Evolutionary conservation across 768 basidiomycete species (phyloP), one percentile per base, ranked within the genome.

Genomic region (Russula brevipes): DNA sequence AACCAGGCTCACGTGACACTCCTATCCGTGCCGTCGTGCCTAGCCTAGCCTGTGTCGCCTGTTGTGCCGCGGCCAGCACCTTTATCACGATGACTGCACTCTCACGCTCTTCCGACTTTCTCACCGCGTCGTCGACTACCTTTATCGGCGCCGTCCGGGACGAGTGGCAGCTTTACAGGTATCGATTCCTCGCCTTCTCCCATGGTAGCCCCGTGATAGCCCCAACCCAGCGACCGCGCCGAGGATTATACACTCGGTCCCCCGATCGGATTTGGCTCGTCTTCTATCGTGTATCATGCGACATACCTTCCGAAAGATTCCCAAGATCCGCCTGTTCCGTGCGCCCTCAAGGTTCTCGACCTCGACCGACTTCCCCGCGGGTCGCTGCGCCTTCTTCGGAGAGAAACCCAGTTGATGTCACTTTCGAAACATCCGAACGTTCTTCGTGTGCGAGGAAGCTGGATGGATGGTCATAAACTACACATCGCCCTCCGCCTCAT

Each of bases 391-490:
- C 84, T 91, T 30, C 79, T 93, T 17, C 86, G 87, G 68, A 81
- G 90, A 54, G 93, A 96, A 75, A 94, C 94, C 0, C 89, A 90
- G 53, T 80, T 95, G 41, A 95, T 95, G 93, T 92, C 91, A 2
- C 81, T 95, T 5, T 89, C 86, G 11, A 95, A 95, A 69, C 93
- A 94, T 64, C 91, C 91, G n/a, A 93, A 95, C 67, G 92, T 95
- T 19, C 80, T 95, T 12, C 89, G 93, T 60, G 93, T 96, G 4
- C 86, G 93, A 68, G 93, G 93, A 17, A 87, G 87, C 16, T 96
- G 94, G 94, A 81, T 90, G 70, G 80, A 85, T 5, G 92, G 89
- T 46, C 87, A 89, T 73, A 89, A 88, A 70, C 80, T 96, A 7
- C 83, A 85, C 71, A 95, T 96, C 64, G 93, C 93, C 8, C 77